Evolutionary conservation across 768 basidiomycete genomes (phyloP), one percentile per base, ranked within the genome.

Genomic region (Rhodotorula graminis): DNA sequence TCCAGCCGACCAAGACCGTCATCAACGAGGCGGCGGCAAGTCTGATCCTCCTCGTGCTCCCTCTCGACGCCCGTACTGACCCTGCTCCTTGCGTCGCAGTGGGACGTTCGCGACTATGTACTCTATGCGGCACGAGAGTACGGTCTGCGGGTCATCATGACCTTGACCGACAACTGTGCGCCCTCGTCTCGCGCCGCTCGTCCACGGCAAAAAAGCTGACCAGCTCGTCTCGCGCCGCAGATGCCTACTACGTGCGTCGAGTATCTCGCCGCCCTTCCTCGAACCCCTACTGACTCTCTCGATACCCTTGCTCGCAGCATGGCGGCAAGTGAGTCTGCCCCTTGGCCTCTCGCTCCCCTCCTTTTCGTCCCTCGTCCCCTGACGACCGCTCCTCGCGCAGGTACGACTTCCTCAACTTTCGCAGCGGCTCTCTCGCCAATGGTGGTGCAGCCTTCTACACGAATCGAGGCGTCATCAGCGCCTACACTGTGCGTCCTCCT

Each of bases 21-120:
- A 77, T 77, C 69, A 79, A 80, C 65, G 72, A 78, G 19, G 73
- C 64, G 70, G 74, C 55, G 67, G 81, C 61, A 25, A 25, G 63
- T 65, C 46, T 8, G 15, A 3, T 2, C 40, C 31, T 16, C 29
- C 56, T 33, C 61, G 8, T 9, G 21, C 25, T 37, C 63, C 21
- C 18, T 29, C n/a, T 29, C 23, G 3, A 53, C 16, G 2, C 2
- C 15, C 19, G 3, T 16, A 44, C 53, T 44, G n/a, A 25, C 16
- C 55, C 19, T 5, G 14, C 21, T 52, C 14, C 9, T 9, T 37
- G 37, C 11, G 3, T 3, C 19, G 2, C 21, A 65, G 67, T 71
- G 66, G 66, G 69, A 70, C 49, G 33, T 47, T 23, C 44, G 69
- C 3, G 70, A 68, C 53, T 71, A 71, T 25, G 69, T 64, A 0